A percentile compares a stretch with the other conserved stretches of the same genome.
Conservation (phyloP, 106 monocot species). For the Dioscorea zingiberensis region DNA sequence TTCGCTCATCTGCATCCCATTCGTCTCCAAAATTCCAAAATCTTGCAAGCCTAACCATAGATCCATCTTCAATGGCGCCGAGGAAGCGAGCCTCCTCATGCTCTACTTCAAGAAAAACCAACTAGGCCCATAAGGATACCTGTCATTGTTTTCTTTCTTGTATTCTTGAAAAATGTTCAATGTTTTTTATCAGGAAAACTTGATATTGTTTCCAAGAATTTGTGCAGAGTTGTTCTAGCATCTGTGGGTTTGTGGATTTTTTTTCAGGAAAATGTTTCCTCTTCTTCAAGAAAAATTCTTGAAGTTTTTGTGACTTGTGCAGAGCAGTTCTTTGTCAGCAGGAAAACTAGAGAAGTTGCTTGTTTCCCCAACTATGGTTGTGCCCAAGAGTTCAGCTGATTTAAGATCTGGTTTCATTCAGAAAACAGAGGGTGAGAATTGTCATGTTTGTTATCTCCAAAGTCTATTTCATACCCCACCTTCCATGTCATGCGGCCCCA, state of each 20-base stretch:
- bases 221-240: no score
- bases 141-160: background rate
- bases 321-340: constrained; percentile 28
- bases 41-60: constrained; percentile 6
- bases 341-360: constrained; percentile 30
- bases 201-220: no score
- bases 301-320: background rate
- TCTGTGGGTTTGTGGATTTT: no score
- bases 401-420: constrained; percentile 2
- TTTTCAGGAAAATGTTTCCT: no score
- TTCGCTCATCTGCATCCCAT: no score
- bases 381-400: no score
- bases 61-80: constrained; percentile 52
- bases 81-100: constrained; percentile 39
- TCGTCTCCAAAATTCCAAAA: no score
- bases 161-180: background rate
- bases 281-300: no score
- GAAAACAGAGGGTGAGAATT: constrained; percentile 2
- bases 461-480: constrained; percentile 82
- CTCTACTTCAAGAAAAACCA: constrained; percentile 42
- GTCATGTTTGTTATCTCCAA: constrained; percentile 13
- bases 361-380: no score
- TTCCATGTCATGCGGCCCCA: constrained; percentile 40
- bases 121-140: constrained; percentile 21
- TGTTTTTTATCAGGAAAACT: no score